Conservation (phyloP, 2,329 filamentous ascomycete genomes). For the Colletotrichum salicis region DNA sequence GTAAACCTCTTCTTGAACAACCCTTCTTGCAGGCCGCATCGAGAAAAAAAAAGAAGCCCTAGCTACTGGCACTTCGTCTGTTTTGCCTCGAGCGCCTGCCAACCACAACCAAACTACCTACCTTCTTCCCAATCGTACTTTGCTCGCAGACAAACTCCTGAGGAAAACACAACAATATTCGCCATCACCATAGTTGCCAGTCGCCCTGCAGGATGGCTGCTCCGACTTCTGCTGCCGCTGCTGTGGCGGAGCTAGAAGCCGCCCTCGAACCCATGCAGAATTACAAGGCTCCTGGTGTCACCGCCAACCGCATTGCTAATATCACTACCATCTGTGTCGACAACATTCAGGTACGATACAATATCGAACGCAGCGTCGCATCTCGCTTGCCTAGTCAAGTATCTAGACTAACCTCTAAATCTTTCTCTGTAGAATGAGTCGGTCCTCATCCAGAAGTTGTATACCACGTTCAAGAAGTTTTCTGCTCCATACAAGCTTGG, state of each 20-base stretch:
- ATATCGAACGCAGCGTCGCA: conserved; percentile 24
- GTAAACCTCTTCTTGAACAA: conserved; percentile 26
- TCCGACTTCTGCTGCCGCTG: conserved; percentile 52
- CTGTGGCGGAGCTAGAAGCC: conserved; percentile 87
- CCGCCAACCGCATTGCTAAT: conserved; percentile 87
- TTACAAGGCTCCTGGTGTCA: conserved; percentile 93
- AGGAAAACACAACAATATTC: conserved; percentile 9
- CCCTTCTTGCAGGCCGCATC: conserved; percentile 1
- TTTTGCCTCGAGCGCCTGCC: conserved; percentile 10
- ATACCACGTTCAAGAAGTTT: conserved; percentile 96
- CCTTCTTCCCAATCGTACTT: conserved; percentile 22
- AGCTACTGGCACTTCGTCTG: conserved; percentile 1
- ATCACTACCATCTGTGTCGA: conserved; percentile 88
- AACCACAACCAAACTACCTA: not conserved
- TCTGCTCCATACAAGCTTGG: conserved; percentile 96
- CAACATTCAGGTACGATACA: conserved; percentile 87
- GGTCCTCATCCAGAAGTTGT: conserved; percentile 94
- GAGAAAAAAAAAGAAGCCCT: not conserved
- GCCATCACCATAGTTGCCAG: conserved; percentile 15
- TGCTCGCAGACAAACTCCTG: not conserved
- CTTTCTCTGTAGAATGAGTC: conserved; percentile 80
- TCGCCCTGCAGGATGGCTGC: conserved; percentile 70
- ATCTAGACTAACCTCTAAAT: conserved; percentile 40
- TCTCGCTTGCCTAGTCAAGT: conserved; percentile 18
- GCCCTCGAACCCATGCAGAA: conserved; percentile 91